Evolutionary conservation across 2,329 filamentous ascomycete genomes (phyloP).

Genomic region (Emericellopsis atlantica): DNA sequence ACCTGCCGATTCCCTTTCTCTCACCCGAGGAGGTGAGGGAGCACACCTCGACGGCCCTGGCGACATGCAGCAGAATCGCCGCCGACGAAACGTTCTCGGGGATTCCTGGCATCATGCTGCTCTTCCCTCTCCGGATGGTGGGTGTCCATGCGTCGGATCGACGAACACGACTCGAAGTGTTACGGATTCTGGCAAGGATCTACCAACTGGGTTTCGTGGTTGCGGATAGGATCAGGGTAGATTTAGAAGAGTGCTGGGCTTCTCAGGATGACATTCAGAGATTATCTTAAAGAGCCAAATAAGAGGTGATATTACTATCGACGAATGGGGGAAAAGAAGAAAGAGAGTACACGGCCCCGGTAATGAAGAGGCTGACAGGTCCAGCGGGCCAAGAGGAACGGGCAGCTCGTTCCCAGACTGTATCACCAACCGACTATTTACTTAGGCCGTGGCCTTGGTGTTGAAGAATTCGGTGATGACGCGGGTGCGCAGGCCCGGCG

Average conservation of each 20-base stretch:
- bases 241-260: not conserved
- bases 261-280: too few species aligned
- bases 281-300: too few species aligned
- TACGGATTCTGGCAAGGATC: not conserved
- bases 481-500: constrained; percentile 11
- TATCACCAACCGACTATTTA: too few species aligned
- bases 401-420: too few species aligned
- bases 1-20: constrained; percentile 3
- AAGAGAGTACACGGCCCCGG: too few species aligned
- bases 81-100: constrained; percentile 1
- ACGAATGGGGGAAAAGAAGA: too few species aligned
- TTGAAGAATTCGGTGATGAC: constrained; percentile 18
- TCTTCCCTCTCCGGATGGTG: constrained; percentile 12
- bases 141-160: constrained; percentile 4
- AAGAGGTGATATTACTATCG: too few species aligned
- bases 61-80: not conserved
- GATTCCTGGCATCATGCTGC: constrained; percentile 7
- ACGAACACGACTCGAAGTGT: too few species aligned
- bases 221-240: not conserved
- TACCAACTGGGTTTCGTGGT: not conserved
- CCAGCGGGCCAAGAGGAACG: too few species aligned
- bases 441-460: constrained; percentile 5
- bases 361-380: too few species aligned
- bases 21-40: not conserved
- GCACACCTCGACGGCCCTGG: constrained; percentile 2